Evolutionary conservation across 495 filamentous ascomycete species (phyloP).

Genomic region (Aspergillus diversus): DNA sequence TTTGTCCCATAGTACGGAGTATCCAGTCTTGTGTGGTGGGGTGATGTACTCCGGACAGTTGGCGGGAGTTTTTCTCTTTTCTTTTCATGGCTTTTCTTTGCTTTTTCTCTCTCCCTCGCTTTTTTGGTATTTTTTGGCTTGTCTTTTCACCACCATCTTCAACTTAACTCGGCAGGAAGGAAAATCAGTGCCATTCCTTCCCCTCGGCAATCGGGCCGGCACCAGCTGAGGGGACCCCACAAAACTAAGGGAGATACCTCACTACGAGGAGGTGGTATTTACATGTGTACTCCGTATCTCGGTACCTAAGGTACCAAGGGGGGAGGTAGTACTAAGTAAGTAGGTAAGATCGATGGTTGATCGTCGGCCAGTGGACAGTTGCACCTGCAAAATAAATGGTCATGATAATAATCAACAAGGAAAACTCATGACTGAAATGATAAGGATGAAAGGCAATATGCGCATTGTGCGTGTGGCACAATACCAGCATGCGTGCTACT

Average conservation of each 20-base stretch:
- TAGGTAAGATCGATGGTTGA: background rate
- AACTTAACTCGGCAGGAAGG: background rate
- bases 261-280: too few relatives aligned
- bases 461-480: background rate
- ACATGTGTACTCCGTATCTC: background rate
- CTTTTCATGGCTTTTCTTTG: background rate
- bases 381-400: too few relatives aligned
- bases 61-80: background rate
- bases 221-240: slow-evolving; percentile 25
- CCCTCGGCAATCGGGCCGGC: slow-evolving; percentile 26
- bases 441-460: background rate
- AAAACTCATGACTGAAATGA: background rate
- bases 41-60: slow-evolving; percentile 5
- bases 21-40: slow-evolving; percentile 25
- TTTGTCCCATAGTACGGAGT: slow-evolving; percentile 24
- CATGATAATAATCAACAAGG: too few relatives aligned
- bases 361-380: too few relatives aligned
- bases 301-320: background rate
- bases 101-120: too few relatives aligned
- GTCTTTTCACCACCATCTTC: background rate
- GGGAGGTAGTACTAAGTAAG: too few relatives aligned
- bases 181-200: background rate
- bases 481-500: too few relatives aligned
- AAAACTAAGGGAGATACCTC: background rate
- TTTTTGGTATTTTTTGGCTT: too few relatives aligned